These are phyloP conservation scores for Phytopythium boreale DNA, from an alignment of 352 stramenopile genomes.

Conservation along the genomic window DNA sequence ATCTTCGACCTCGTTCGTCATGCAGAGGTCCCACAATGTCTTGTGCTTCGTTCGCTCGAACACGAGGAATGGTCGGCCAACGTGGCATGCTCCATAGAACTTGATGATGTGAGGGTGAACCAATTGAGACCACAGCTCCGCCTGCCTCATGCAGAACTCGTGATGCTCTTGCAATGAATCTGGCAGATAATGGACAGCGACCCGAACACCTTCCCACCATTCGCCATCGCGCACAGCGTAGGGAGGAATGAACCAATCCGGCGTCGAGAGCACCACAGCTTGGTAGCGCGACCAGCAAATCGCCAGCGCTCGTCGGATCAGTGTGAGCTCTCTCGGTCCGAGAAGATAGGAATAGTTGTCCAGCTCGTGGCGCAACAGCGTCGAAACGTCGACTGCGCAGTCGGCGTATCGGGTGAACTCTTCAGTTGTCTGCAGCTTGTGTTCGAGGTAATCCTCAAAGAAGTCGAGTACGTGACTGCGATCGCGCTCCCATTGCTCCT, in stretches of 20 bases:
- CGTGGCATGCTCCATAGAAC: slow-evolving; percentile 25
- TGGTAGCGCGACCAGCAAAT: slow-evolving; percentile 6
- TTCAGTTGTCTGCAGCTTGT: neutral
- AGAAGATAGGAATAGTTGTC: slow-evolving; percentile 28
- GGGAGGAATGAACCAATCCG: slow-evolving; percentile 24
- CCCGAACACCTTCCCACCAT: slow-evolving; percentile 30
- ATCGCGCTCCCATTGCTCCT: slow-evolving; percentile 24
- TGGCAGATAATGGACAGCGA: slow-evolving; percentile 11
- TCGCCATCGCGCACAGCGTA: slow-evolving; percentile 23
- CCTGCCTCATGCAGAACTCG: slow-evolving; percentile 12
- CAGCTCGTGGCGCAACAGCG: slow-evolving; percentile 22
- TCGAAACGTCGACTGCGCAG: slow-evolving; percentile 16
- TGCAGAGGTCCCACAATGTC: slow-evolving; percentile 13
- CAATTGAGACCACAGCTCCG: slow-evolving; percentile 26
- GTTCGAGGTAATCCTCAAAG: slow-evolving; percentile 16
- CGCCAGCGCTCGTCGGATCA: slow-evolving; percentile 13
- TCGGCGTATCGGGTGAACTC: neutral
- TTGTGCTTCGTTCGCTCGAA: slow-evolving; percentile 17
- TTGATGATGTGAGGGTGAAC: slow-evolving; percentile 30
- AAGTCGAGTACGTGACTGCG: slow-evolving; percentile 16
- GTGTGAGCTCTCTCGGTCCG: slow-evolving; percentile 8
- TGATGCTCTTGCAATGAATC: neutral
- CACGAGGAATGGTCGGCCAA: slow-evolving; percentile 20
- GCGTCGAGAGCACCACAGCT: slow-evolving; percentile 5
- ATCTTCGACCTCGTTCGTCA: slow-evolving; percentile 1